phyloP scores from a whole-genome alignment of 2,329 filamentous ascomycete genomes.

The Pseudogymnoascus sp. region DNA sequence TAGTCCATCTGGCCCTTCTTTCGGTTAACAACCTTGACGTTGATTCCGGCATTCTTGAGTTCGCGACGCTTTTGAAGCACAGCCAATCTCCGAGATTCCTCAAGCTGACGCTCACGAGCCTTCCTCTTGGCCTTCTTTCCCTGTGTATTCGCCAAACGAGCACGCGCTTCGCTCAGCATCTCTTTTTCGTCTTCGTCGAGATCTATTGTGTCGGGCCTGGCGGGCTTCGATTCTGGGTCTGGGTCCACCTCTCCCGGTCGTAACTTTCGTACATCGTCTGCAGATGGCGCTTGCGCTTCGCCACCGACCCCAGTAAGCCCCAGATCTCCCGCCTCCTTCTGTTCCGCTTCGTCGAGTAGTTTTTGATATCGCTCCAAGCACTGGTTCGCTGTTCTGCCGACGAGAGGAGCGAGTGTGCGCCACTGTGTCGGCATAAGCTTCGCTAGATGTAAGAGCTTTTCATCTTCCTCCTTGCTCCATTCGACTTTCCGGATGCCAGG shows the following conservation, averaged over 20 bases:
- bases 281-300: constrained; percentile 79
- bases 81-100: constrained; percentile 85
- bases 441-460: constrained; percentile 90
- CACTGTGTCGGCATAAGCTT: constrained; percentile 99
- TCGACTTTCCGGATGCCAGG: constrained; percentile 97
- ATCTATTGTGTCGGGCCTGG: constrained; percentile 92
- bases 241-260: constrained; percentile 91
- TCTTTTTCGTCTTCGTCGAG: constrained; percentile 99
- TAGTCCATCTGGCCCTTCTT: constrained; percentile 99
- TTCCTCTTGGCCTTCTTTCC: constrained; percentile 99
- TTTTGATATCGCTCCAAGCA: constrained; percentile 97
- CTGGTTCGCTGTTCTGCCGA: constrained; percentile 92
- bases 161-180: constrained; percentile 96
- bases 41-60: constrained; percentile 95
- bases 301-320: constrained; percentile 80
- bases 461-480: constrained; percentile 98
- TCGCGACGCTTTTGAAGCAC: constrained; percentile 91
- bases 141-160: constrained; percentile 92
- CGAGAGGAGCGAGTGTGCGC: constrained; percentile 95
- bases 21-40: constrained; percentile 85
- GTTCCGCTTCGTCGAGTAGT: constrained; percentile 89
- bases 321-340: constrained; percentile 72
- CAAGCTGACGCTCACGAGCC: constrained; percentile 87
- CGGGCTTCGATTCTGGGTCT: constrained; percentile 95
- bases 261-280: constrained; percentile 83